A percentile compares a stretch with the other conserved stretches of the same genome.
Conservation (phyloP, 495 filamentous ascomycete genomes). For the Trypethelium eluteriae region DNA sequence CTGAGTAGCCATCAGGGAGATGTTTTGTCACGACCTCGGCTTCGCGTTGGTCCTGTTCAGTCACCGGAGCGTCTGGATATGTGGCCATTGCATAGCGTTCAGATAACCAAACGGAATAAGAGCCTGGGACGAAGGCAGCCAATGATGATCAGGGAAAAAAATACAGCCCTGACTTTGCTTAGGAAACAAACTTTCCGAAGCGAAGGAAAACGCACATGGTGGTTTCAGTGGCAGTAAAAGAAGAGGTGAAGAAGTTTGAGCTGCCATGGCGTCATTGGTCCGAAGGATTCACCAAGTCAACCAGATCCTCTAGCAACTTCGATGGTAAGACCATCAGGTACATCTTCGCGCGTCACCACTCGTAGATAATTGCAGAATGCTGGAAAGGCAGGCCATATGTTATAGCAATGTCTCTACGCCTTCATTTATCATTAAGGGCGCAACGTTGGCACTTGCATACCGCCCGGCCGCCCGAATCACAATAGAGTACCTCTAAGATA, state of each 20-base stretch:
- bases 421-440: too few species aligned
- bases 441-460: too few species aligned
- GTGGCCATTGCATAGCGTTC: not conserved
- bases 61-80: slow-evolving; percentile 4
- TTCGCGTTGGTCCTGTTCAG: slow-evolving; percentile 1
- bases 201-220: not conserved
- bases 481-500: too few species aligned
- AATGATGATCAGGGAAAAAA: too few species aligned
- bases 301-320: not conserved
- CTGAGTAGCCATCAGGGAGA: slow-evolving; percentile 9
- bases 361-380: too few species aligned
- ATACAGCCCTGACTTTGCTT: too few species aligned
- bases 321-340: not conserved
- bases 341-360: not conserved
- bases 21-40: slow-evolving; percentile 2
- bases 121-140: too few species aligned
- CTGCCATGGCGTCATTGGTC: slow-evolving; percentile 9
- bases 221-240: not conserved
- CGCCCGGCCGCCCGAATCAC: too few species aligned
- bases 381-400: too few species aligned
- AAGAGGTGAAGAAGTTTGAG: not conserved
- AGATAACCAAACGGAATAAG: not conserved
- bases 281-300: not conserved
- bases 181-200: not conserved
- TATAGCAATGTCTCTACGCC: too few species aligned